Conservation (phyloP, 164 flowering plant genomes). For the Aristolochia contorta region DNA sequence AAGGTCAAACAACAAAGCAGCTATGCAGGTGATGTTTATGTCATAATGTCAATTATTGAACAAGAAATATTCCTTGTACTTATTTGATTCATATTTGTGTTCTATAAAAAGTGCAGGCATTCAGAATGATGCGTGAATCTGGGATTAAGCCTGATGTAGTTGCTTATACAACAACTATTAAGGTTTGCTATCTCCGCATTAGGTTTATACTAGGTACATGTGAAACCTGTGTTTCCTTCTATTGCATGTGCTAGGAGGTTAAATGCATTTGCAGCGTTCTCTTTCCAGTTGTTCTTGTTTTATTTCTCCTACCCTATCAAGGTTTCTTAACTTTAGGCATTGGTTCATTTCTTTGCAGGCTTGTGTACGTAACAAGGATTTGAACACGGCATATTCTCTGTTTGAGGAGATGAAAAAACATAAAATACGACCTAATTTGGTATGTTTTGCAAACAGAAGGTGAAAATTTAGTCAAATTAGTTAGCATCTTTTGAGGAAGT, state of each 20-base stretch:
- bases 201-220: background rate
- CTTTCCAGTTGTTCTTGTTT: too few relatives aligned
- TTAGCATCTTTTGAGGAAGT: too few relatives aligned
- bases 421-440: conserved; percentile 65
- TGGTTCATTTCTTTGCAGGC: conserved; percentile 34
- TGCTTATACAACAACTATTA: conserved; percentile 78
- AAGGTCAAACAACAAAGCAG: conserved; percentile 45
- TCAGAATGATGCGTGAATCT: conserved; percentile 50
- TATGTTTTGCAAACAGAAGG: conserved; percentile 15
- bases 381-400: conserved; percentile 54
- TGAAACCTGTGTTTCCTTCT: background rate
- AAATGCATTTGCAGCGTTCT: too few relatives aligned
- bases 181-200: conserved; percentile 32
- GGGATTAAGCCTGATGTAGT: conserved; percentile 74
- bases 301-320: too few relatives aligned
- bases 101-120: conserved; percentile 30
- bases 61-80: too few relatives aligned
- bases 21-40: conserved; percentile 48
- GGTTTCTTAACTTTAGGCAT: background rate
- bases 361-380: conserved; percentile 47
- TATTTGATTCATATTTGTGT: too few relatives aligned
- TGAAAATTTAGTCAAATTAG: too few relatives aligned
- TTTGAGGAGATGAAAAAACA: conserved; percentile 69
- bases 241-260: too few relatives aligned
- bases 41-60: too few relatives aligned